phyloP scores from a whole-genome alignment of 495 filamentous ascomycete species.

The Haplographium delicatum region DNA sequence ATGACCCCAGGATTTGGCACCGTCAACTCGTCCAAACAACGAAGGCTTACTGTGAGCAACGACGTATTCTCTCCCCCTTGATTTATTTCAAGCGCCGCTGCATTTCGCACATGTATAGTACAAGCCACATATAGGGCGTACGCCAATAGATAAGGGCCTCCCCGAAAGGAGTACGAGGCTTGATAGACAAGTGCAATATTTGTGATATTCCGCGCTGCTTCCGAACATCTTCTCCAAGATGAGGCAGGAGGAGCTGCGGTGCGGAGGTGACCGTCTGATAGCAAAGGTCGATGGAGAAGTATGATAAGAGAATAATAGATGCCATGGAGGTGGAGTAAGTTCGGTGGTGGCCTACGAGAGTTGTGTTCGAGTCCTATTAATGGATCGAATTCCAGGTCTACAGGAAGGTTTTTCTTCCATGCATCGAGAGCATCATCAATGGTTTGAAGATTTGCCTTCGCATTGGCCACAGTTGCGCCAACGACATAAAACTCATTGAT shows the following conservation, averaged over 20 bases:
- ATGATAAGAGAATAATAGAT: constrained; percentile 24
- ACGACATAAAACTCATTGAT: neutral
- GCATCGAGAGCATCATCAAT: neutral
- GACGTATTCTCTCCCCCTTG: neutral
- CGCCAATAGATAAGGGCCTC: constrained; percentile 33
- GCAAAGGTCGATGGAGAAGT: constrained; percentile 15
- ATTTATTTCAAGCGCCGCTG: neutral
- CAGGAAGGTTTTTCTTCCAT: neutral
- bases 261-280: constrained; percentile 16
- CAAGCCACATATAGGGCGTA: constrained; percentile 36
- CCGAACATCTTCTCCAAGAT: neutral
- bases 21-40: neutral
- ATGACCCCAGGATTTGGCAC: neutral
- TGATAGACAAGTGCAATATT: constrained; percentile 22
- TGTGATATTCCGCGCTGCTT: neutral
- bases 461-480: neutral
- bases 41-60: neutral
- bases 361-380: neutral
- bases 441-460: neutral
- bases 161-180: constrained; percentile 24
- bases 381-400: neutral
- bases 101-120: constrained; percentile 33
- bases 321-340: neutral
- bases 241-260: constrained; percentile 16
- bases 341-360: neutral